Conservation (phyloP, 192 early-diverging fungal genomes). For the Umbelopsis vinacea region DNA sequence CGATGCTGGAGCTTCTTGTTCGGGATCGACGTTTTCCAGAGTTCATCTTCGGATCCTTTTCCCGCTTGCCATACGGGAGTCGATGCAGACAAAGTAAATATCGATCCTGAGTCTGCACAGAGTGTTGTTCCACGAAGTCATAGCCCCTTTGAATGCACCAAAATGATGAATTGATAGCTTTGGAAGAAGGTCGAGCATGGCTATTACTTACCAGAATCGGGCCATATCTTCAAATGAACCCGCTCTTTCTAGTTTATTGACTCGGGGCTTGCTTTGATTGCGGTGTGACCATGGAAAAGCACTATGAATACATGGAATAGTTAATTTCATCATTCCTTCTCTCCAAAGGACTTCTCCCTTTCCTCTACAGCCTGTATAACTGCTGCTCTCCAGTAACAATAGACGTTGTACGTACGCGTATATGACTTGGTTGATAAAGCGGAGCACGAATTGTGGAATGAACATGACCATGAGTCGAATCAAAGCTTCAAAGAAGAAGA, state of each 20-base stretch:
- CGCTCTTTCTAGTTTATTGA: conserved; percentile 39
- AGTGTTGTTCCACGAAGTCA: conserved; percentile 72
- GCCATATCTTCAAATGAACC: conserved; percentile 48
- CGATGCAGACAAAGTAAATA: conserved; percentile 86
- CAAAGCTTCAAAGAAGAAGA: conserved; percentile 71
- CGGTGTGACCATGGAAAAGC: conserved; percentile 22
- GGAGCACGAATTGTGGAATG: conserved; percentile 59
- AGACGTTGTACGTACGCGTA: conserved; percentile 20
- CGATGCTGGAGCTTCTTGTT: conserved; percentile 4
- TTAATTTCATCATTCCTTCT: too few relatives aligned
- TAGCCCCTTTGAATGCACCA: conserved; percentile 32
- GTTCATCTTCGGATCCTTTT: not conserved
- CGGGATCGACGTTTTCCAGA: conserved; percentile 6
- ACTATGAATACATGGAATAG: not conserved
- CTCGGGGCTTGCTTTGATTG: conserved; percentile 31
- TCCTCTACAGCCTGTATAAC: not conserved
- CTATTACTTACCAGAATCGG: conserved; percentile 37
- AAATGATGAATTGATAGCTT: conserved; percentile 34
- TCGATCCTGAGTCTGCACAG: conserved; percentile 83
- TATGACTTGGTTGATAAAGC: conserved; percentile 29
- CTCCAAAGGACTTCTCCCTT: too few relatives aligned
- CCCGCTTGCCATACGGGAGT: conserved; percentile 57
- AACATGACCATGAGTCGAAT: conserved; percentile 70
- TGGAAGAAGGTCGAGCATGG: not conserved
- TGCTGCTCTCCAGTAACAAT: not conserved